These are phyloP conservation scores for Wakefieldia striispora DNA, from an alignment of 768 basidiomycete species.

Conservation along the genomic window DNA sequence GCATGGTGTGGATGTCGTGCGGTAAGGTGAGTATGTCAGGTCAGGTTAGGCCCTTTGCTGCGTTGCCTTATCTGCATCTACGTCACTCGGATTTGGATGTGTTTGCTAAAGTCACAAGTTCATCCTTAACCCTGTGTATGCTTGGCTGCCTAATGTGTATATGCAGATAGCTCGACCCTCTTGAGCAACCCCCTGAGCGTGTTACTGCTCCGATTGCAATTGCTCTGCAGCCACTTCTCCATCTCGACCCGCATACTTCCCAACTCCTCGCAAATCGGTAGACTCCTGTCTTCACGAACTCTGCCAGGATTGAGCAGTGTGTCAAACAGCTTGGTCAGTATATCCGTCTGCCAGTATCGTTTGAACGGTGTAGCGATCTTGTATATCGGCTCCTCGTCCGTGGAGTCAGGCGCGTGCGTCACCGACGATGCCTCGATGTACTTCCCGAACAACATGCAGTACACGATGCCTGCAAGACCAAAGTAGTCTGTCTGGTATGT, in stretches of 20 bases:
- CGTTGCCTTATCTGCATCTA: slow-evolving; percentile 19
- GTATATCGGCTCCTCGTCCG: slow-evolving; percentile 40
- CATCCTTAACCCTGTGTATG: too few relatives aligned
- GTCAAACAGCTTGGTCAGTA: slow-evolving; percentile 86
- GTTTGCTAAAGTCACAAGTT: slow-evolving; percentile 13
- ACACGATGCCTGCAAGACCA: slow-evolving; percentile 91
- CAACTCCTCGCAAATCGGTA: slow-evolving; percentile 77
- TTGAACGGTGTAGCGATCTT: slow-evolving; percentile 79
- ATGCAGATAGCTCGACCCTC: slow-evolving; percentile 65
- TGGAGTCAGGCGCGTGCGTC: slow-evolving; percentile 32
- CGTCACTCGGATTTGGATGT: slow-evolving; percentile 18
- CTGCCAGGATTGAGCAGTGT: slow-evolving; percentile 76
- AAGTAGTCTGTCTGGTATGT: slow-evolving; percentile 95
- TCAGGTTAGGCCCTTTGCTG: not conserved
- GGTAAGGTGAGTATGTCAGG: too few relatives aligned
- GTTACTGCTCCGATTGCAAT: slow-evolving; percentile 82
- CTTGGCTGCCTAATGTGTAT: slow-evolving; percentile 32
- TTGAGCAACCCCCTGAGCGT: slow-evolving; percentile 80
- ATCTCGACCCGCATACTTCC: slow-evolving; percentile 68
- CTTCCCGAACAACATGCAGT: slow-evolving; percentile 95
- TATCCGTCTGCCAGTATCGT: slow-evolving; percentile 90
- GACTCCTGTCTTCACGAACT: slow-evolving; percentile 50
- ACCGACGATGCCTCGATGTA: slow-evolving; percentile 81
- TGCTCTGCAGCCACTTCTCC: slow-evolving; percentile 82
- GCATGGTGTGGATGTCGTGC: slow-evolving; percentile 15